These are phyloP conservation scores for Lodderomyces metapsilosis DNA, from an alignment of 1,139 yeast species.

Conservation along the genomic window DNA sequence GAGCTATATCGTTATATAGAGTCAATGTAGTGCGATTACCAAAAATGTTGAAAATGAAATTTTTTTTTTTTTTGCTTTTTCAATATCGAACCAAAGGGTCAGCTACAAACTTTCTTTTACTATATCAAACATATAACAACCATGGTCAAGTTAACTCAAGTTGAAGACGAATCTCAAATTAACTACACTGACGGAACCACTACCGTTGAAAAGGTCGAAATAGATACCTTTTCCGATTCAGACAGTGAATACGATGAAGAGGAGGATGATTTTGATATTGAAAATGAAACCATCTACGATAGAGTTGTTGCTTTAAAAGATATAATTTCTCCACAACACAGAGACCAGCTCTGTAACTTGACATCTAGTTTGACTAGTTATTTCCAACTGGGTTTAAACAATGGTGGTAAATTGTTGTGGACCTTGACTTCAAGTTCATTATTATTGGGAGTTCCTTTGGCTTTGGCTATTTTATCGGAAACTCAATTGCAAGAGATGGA, in stretches of 20 bases:
- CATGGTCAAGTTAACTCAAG: slow-evolving; percentile 78
- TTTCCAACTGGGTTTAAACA: slow-evolving; percentile 47
- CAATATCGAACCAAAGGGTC: neutral
- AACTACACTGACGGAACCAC: slow-evolving; percentile 20
- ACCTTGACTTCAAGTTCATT: slow-evolving; percentile 78
- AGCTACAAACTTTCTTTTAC: neutral
- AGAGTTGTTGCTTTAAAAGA: slow-evolving; percentile 90
- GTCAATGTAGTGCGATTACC: slow-evolving; percentile 2
- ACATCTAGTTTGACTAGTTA: slow-evolving; percentile 34
- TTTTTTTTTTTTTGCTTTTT: neutral
- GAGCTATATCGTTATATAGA: neutral
- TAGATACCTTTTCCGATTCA: slow-evolving; percentile 16
- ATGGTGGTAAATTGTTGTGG: slow-evolving; percentile 82
- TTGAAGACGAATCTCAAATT: slow-evolving; percentile 47
- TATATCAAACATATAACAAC: neutral
- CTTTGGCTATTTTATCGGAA: slow-evolving; percentile 86
- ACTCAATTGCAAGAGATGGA: slow-evolving; percentile 93
- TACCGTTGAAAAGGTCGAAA: slow-evolving; percentile 11
- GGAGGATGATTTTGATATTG: slow-evolving; percentile 73
- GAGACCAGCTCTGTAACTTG: slow-evolving; percentile 47
- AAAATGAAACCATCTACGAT: slow-evolving; percentile 80
- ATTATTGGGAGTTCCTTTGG: slow-evolving; percentile 88
- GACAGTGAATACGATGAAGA: slow-evolving; percentile 45
- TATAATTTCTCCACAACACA: slow-evolving; percentile 85
- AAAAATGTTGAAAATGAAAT: neutral